These are phyloP conservation scores for Didymella glomerata DNA, from an alignment of 2,329 filamentous ascomycete species.

Conservation along the genomic window DNA sequence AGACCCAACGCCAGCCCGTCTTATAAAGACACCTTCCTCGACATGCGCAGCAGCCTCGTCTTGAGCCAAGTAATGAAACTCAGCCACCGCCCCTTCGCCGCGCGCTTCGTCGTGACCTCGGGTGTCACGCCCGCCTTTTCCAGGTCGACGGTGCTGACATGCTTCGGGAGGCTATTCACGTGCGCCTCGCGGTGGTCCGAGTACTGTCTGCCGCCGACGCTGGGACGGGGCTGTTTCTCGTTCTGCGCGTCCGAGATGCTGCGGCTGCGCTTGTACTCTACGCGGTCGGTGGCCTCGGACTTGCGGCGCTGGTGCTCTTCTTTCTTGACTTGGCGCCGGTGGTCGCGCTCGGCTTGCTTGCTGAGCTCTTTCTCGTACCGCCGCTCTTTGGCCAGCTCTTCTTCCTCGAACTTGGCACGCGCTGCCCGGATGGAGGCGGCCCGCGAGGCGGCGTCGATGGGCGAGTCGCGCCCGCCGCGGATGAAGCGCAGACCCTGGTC, in stretches of 20 bases:
- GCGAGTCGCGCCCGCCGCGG: slow-evolving; percentile 58
- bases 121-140: slow-evolving; percentile 43
- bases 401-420: slow-evolving; percentile 65
- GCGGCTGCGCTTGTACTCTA: slow-evolving; percentile 38
- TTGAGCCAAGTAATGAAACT: slow-evolving; percentile 65
- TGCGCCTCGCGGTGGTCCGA: slow-evolving; percentile 49
- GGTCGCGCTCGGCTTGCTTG: slow-evolving; percentile 57
- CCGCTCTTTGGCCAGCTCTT: slow-evolving; percentile 65
- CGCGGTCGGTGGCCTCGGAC: slow-evolving; percentile 49
- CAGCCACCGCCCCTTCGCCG: slow-evolving; percentile 59
- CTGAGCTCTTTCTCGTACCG: slow-evolving; percentile 63
- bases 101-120: slow-evolving; percentile 45
- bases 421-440: slow-evolving; percentile 65
- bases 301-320: slow-evolving; percentile 53
- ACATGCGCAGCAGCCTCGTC: slow-evolving; percentile 63
- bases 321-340: slow-evolving; percentile 55
- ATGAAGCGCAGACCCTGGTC: slow-evolving; percentile 64
- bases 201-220: slow-evolving; percentile 50
- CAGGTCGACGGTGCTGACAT: slow-evolving; percentile 39
- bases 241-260: slow-evolving; percentile 43
- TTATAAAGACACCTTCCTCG: slow-evolving; percentile 24
- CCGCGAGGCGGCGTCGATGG: slow-evolving; percentile 60
- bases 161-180: slow-evolving; percentile 46
- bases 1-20: background rate
- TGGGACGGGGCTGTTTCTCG: slow-evolving; percentile 44